Base-by-base conservation (phyloP, 2,329 filamentous ascomycete genomes). In the Dichotomopilus funicola region DNA sequence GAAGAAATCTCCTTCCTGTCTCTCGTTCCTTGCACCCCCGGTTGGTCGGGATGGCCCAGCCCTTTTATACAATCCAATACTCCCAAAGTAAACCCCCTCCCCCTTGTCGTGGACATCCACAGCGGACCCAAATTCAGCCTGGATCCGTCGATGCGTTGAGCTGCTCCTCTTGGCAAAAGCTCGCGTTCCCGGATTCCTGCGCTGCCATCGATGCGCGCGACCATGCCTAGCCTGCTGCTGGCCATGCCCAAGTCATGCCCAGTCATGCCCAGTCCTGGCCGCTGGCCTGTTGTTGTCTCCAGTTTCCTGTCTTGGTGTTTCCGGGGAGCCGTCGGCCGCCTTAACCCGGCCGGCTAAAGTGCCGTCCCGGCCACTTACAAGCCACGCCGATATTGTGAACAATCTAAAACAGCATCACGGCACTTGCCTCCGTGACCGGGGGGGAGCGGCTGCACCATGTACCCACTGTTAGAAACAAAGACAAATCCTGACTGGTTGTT, bases 311-410 rank as follows among this genome's bases (percentile, higher is more conserved):
- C 51, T 19, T 54, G 40, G 44, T 45, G 45, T 52, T 51, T 49
- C 48, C 13, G 40, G 38, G 58, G 19, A 52, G 55, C 59, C 54
- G 55, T 11, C 43, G 53, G 50, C 60, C 60, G 60, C 51, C 60
- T 62, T 55, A 55, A 56, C 59, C 59, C 60, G 56, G 55, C 55
- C 56, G 60, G 60, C 46, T 62, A 62, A 62, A 61, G 34, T 55
- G 42, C 34, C 13, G 35, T 12, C n/a, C 42, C n/a, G 1, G 49
- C 60, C 58, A 60, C 56, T 62, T 31, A 57, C 49, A 58, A 7
- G 42, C 10, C 6, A 5, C 41, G 6, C 33, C 19, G 37, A 45
- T 38, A 57, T 60, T 55, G 49, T 36, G 10, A 37, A 37, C 41
- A 54, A 51, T 60, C 51, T 59, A 47, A 33, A 44, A 51, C 50